phyloP scores from a whole-genome alignment of 352 stramenopile species.

The Phytophthora tentaculata region DNA sequence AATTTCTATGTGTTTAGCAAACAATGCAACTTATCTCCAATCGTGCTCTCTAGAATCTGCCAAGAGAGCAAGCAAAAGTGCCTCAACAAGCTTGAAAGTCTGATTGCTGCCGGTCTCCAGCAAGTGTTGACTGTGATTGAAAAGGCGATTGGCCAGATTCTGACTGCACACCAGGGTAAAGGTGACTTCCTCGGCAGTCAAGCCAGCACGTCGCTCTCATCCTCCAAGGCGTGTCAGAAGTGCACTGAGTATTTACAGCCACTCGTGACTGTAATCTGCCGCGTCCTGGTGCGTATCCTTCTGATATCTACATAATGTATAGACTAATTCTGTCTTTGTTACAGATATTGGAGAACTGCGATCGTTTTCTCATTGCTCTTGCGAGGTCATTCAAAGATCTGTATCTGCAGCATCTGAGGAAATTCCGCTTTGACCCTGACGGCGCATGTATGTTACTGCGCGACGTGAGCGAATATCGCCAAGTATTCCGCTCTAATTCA shows the following conservation, averaged over 20 bases:
- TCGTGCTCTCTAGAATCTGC: slow-evolving; percentile 57
- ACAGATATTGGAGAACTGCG: slow-evolving; percentile 68
- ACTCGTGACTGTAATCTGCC: slow-evolving; percentile 53
- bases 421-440: slow-evolving; percentile 83
- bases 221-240: slow-evolving; percentile 70
- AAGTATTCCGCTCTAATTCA: slow-evolving; percentile 58
- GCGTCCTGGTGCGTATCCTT: slow-evolving; percentile 55
- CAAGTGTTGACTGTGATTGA: slow-evolving; percentile 70
- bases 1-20: not conserved
- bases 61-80: slow-evolving; percentile 78
- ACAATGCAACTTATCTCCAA: not conserved
- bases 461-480: slow-evolving; percentile 76
- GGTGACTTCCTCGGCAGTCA: slow-evolving; percentile 78
- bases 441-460: slow-evolving; percentile 83
- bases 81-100: slow-evolving; percentile 66
- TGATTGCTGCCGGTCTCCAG: slow-evolving; percentile 53
- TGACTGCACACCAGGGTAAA: slow-evolving; percentile 72
- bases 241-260: slow-evolving; percentile 78
- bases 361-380: slow-evolving; percentile 63
- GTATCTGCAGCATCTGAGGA: slow-evolving; percentile 77
- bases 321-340: slow-evolving; percentile 1
- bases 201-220: slow-evolving; percentile 75
- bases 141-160: slow-evolving; percentile 57
- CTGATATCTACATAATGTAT: not conserved
- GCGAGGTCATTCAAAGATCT: slow-evolving; percentile 72